Evolutionary conservation across 305 asterid genomes (phyloP).

Genomic region (Fraxinus latifolia): DNA sequence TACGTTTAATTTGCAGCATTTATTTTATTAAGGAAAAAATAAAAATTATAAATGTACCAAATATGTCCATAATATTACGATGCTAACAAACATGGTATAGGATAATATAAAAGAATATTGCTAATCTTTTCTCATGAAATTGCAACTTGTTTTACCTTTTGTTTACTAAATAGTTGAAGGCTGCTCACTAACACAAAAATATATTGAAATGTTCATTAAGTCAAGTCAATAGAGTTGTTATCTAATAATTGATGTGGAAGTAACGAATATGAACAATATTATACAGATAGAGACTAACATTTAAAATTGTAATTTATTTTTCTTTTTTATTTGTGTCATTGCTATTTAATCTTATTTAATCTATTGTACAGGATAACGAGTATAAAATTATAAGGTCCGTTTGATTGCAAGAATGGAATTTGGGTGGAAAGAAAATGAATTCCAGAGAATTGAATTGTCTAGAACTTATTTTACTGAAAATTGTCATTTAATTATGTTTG

Average conservation of each 20-base stretch:
- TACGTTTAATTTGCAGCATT: not conserved
- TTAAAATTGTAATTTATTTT: not conserved
- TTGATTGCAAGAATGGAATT: too few relatives aligned
- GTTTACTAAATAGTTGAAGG: not conserved
- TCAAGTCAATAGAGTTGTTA: not conserved
- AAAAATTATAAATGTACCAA: not conserved
- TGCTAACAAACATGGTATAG: not conserved
- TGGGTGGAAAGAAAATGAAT: too few relatives aligned
- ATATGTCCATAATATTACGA: not conserved
- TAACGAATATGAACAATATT: not conserved
- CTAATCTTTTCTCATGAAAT: not conserved
- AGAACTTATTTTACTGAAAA: too few relatives aligned
- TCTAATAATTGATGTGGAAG: not conserved
- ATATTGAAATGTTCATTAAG: not conserved
- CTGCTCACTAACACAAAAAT: not conserved
- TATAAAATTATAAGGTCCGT: too few relatives aligned
- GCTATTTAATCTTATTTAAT: not conserved
- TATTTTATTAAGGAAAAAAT: not conserved
- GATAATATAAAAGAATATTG: not conserved
- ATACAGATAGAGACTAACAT: not conserved
- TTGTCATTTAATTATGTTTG: too few relatives aligned
- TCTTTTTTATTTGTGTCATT: not conserved
- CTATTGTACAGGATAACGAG: not conserved
- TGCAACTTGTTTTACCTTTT: not conserved
- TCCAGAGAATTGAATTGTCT: too few relatives aligned